These are phyloP conservation scores for Paraleonurus japonicus DNA, from an alignment of 257 asterid genomes.

Conservation along the genomic window DNA sequence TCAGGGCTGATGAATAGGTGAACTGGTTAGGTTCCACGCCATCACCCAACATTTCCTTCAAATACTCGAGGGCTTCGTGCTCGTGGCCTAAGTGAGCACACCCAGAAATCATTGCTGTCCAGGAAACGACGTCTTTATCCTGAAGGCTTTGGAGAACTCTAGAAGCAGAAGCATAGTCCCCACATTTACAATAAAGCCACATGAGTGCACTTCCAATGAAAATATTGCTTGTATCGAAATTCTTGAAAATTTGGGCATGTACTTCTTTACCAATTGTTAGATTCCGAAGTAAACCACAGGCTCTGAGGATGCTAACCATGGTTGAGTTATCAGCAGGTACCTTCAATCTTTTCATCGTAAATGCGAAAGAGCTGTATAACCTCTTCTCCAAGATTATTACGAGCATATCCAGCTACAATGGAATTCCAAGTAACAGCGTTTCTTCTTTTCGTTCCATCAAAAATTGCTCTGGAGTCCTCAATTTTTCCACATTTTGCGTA, in stretches of 20 bases:
- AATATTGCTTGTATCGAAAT: conserved; percentile 45
- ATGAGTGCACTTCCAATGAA: conserved; percentile 73
- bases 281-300: conserved; percentile 65
- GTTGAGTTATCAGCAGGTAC: conserved; percentile 53
- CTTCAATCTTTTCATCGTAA: conserved; percentile 60
- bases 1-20: conserved; percentile 84
- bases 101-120: conserved; percentile 93
- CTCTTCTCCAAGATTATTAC: conserved; percentile 68
- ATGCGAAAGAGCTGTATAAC: conserved; percentile 60
- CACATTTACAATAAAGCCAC: conserved; percentile 83
- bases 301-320: conserved; percentile 75
- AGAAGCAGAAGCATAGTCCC: conserved; percentile 61
- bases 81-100: conserved; percentile 78
- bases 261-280: conserved; percentile 68
- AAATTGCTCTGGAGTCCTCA: conserved; percentile 50
- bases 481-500: conserved; percentile 75
- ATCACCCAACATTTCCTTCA: conserved; percentile 78
- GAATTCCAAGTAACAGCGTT: conserved; percentile 78
- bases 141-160: conserved; percentile 66
- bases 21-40: conserved; percentile 81
- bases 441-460: conserved; percentile 65
- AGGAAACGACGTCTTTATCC: conserved; percentile 79
- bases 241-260: conserved; percentile 76
- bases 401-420: conserved; percentile 80
- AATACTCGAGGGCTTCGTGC: conserved; percentile 76